These are phyloP conservation scores for Backusella luteola DNA, from an alignment of 192 early-diverging fungal genomes.

Conservation along the genomic window DNA sequence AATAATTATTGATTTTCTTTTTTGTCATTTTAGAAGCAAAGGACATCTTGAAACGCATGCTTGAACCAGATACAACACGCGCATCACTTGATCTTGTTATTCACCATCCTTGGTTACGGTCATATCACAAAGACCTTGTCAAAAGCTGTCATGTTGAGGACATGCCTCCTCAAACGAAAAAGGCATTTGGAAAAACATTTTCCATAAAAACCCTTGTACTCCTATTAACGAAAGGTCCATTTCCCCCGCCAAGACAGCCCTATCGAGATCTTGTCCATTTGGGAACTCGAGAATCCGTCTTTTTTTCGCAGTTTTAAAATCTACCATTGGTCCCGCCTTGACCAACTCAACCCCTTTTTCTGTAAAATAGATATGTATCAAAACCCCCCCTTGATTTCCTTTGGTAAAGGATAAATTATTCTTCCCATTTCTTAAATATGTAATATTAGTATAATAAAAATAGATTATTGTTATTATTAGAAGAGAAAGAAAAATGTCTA, in stretches of 20 bases:
- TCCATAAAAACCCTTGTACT: neutral
- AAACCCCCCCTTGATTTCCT: neutral
- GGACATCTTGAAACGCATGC: conserved; percentile 33
- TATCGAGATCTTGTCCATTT: conserved; percentile 32
- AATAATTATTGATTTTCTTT: neutral
- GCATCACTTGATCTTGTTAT: conserved; percentile 36
- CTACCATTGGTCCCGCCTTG: neutral
- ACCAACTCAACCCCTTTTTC: neutral
- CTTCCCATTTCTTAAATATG: neutral
- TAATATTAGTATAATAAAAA: conserved; percentile 7
- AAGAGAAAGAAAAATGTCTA: neutral
- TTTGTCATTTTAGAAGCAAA: conserved; percentile 26
- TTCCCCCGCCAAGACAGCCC: conserved; percentile 26
- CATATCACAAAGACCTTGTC: conserved; percentile 5
- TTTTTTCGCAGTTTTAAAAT: neutral
- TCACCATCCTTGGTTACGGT: conserved; percentile 36
- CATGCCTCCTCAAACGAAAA: neutral
- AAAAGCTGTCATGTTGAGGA: neutral
- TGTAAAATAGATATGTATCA: neutral
- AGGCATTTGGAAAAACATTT: neutral
- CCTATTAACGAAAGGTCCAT: conserved; percentile 26
- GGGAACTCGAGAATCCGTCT: conserved; percentile 14
- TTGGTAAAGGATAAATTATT: neutral
- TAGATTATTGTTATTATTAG: conserved; percentile 1
- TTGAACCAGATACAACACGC: conserved; percentile 31